These are phyloP conservation scores for Staphylotrichum tortipilum DNA, from an alignment of 495 filamentous ascomycete genomes.

Conservation along the genomic window DNA sequence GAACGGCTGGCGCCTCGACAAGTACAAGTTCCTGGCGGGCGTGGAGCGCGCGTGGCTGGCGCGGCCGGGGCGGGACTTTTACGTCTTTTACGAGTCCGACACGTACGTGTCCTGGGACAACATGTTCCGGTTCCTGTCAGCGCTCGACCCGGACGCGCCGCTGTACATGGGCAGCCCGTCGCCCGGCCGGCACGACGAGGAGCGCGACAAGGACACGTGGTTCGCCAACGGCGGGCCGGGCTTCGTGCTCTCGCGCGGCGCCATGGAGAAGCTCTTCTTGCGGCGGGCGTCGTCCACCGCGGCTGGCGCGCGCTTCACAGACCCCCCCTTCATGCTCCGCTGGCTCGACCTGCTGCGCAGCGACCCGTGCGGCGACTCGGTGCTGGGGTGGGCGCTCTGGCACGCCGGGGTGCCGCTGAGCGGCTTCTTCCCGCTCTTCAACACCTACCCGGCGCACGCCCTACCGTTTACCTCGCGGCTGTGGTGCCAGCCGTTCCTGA, in stretches of 20 bases:
- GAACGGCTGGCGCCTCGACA: slow-evolving; percentile 53
- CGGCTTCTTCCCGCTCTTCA: slow-evolving; percentile 48
- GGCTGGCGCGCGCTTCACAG: slow-evolving; percentile 23
- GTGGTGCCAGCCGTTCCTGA: slow-evolving; percentile 51
- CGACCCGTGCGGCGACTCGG: slow-evolving; percentile 49
- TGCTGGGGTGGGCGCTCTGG: slow-evolving; percentile 40
- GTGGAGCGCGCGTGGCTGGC: slow-evolving; percentile 46
- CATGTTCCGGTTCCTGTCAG: slow-evolving; percentile 46
- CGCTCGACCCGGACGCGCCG: slow-evolving; percentile 39
- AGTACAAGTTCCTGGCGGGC: slow-evolving; percentile 64
- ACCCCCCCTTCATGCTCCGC: slow-evolving; percentile 20
- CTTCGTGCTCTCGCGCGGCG: slow-evolving; percentile 43
- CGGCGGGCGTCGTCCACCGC: slow-evolving; percentile 16
- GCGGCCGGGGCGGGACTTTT: slow-evolving; percentile 51
- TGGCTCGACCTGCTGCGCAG: slow-evolving; percentile 24
- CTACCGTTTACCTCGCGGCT: slow-evolving; percentile 31
- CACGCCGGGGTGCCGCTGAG: slow-evolving; percentile 34
- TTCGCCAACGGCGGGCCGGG: slow-evolving; percentile 51
- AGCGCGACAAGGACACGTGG: slow-evolving; percentile 14
- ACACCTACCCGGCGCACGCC: slow-evolving; percentile 33
- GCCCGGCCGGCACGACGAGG: slow-evolving; percentile 22
- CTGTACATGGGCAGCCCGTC: slow-evolving; percentile 50
- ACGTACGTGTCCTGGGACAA: slow-evolving; percentile 56
- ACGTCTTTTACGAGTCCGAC: slow-evolving; percentile 61
- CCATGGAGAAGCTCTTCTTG: slow-evolving; percentile 35